Evolutionary conservation across 257 asterid genomes (phyloP), one percentile per base, ranked within the genome.

Genomic region (Solanum sitiens): DNA sequence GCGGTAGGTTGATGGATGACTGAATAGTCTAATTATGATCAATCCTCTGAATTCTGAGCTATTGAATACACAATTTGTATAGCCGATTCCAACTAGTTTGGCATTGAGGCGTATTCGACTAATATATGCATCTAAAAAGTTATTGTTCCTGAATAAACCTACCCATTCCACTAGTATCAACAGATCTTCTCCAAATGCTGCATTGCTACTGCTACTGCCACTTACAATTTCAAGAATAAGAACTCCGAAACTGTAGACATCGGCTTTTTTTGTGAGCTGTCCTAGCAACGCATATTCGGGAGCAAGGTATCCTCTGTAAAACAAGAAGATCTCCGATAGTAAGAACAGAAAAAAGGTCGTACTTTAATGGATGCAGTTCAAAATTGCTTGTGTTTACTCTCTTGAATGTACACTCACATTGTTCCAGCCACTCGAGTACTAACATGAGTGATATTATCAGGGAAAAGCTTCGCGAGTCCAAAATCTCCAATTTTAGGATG

Each of bases 341-440:
- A 2, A 15, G 32, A 65, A 47, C 68, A 73, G 23, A 20, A 32
- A 72, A 56, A 70, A n/a, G 11, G 27, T 37, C 33, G 40, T n/a
- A 83, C 3, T 71, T 14, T 7, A 80, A 79, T 8, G 15, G 67
- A 16, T 16, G 65, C 42, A 80, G 25, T 27, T n/a, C 65, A 25
- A 47, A 45, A 14, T 79, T 79, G 40, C 65, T 79, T 45, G 84
- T 25, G 65, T 32, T 23, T 39, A 39, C 83, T 79, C 61, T 77
- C 61, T 79, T 79, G 18, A 79, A 87, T 53, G 18, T 30, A 86
- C n/a, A 88, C 98, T 89, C 92, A 96, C 99, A 93, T 86, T 71
- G 99, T 96, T 87, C 99, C 99, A n/a, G 98, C 99, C 63, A 96
- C 98, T 85, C 98, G 87, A 61, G 99, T 96, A 91, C 98, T 96